These are phyloP conservation scores for Diaporthe humulicola DNA, from an alignment of 2,329 filamentous ascomycete species.

Conservation along the genomic window DNA sequence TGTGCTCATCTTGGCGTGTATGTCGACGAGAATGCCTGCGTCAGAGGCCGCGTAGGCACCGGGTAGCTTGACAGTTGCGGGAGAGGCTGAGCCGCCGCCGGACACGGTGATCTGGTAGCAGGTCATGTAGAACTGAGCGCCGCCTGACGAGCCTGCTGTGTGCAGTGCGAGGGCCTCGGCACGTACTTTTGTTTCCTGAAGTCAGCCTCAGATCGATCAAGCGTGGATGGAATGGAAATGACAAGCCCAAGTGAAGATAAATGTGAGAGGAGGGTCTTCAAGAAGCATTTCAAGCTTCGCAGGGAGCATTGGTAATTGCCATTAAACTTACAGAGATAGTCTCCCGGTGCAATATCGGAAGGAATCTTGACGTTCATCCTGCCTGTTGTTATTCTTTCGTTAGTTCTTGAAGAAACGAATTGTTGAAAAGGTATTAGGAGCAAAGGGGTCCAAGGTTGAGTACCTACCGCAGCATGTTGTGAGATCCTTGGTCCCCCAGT, in stretches of 20 bases:
- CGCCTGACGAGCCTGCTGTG: conserved; percentile 51
- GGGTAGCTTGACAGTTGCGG: conserved; percentile 54
- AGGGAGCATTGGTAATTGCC: background rate
- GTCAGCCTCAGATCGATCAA: background rate
- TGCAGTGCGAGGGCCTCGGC: conserved; percentile 65
- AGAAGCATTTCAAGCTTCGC: background rate
- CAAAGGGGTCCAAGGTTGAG: no score
- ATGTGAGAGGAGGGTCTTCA: background rate
- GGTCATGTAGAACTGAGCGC: conserved; percentile 56
- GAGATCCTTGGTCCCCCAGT: conserved; percentile 60
- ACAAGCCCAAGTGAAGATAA: background rate
- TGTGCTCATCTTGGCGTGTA: conserved; percentile 55
- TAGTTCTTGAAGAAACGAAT: background rate
- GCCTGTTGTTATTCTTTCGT: conserved; percentile 40
- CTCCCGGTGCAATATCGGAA: conserved; percentile 49
- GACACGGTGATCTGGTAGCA: conserved; percentile 54
- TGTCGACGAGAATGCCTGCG: conserved; percentile 62
- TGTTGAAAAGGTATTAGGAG: no score
- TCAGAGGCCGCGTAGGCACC: conserved; percentile 59
- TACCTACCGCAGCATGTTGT: conserved; percentile 52
- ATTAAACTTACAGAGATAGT: conserved; percentile 51
- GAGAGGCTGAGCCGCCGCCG: conserved; percentile 46
- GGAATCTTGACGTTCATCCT: conserved; percentile 54
- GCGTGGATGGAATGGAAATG: background rate
- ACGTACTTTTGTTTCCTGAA: conserved; percentile 48